Evolutionary conservation across 2,329 filamentous ascomycete genomes (phyloP).

Genomic region (Colletotrichum spinosum): DNA sequence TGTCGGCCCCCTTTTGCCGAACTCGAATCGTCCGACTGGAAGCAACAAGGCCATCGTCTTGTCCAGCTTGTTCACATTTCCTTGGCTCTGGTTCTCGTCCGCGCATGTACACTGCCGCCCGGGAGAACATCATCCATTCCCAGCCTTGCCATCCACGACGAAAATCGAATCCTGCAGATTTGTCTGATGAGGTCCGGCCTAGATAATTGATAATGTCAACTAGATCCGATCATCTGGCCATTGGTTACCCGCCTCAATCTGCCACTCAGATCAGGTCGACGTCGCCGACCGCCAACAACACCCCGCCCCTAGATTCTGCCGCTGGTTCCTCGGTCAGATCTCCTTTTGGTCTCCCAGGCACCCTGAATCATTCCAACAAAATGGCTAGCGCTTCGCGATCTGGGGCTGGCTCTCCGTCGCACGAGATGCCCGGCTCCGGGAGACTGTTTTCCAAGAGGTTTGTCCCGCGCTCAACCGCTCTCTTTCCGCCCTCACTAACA

Average conservation of each 20-base stretch:
- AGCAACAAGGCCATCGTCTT: conserved; percentile 31
- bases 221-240: conserved; percentile 87
- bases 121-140: conserved; percentile 27
- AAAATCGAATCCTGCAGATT: conserved; percentile 22
- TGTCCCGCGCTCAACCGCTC: conserved; percentile 33
- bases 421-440: conserved; percentile 79
- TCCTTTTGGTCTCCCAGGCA: conserved; percentile 76
- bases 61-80: conserved; percentile 28
- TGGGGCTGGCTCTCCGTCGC: conserved; percentile 95
- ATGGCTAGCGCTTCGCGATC: conserved; percentile 75
- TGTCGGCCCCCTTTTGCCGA: neutral
- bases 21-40: conserved; percentile 13
- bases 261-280: conserved; percentile 78
- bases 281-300: conserved; percentile 83
- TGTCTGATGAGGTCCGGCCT: conserved; percentile 61
- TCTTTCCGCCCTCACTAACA: conserved; percentile 29
- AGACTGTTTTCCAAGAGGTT: conserved; percentile 95
- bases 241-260: conserved; percentile 81
- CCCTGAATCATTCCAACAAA: conserved; percentile 68
- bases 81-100: conserved; percentile 15
- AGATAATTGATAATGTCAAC: conserved; percentile 94
- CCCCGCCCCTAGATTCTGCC: conserved; percentile 82
- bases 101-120: conserved; percentile 16
- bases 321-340: conserved; percentile 74
- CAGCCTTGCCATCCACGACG: conserved; percentile 13